These are phyloP conservation scores for Aristolochia contorta DNA, from an alignment of 164 flowering plant species.

Conservation along the genomic window DNA sequence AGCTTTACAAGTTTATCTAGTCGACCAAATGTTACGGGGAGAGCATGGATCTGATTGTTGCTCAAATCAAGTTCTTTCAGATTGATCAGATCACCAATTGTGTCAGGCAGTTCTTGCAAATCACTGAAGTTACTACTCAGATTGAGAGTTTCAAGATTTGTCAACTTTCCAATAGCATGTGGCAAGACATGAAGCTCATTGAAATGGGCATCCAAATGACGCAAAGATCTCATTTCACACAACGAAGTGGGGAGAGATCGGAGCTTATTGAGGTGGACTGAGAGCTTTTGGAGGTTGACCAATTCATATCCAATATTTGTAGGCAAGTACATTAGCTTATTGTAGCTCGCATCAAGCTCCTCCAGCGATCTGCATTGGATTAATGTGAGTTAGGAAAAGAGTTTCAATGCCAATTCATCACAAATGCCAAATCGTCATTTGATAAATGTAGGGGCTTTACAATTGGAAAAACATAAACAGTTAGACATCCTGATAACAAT, in stretches of 20 bases:
- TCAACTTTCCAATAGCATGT: constrained; percentile 51
- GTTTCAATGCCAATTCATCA: background rate
- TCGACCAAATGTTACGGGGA: constrained; percentile 76
- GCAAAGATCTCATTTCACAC: constrained; percentile 75
- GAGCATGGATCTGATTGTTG: constrained; percentile 81
- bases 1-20: constrained; percentile 65
- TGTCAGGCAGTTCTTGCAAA: constrained; percentile 67
- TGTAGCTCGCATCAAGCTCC: constrained; percentile 80
- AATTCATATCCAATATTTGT: constrained; percentile 76
- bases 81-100: constrained; percentile 70
- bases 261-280: constrained; percentile 65
- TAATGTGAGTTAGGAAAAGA: background rate
- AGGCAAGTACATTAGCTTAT: constrained; percentile 63
- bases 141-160: constrained; percentile 63
- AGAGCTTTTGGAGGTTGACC: constrained; percentile 50
- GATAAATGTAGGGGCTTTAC: too few species aligned
- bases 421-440: too few species aligned
- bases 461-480: background rate
- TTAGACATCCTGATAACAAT: background rate
- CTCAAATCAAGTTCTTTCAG: constrained; percentile 82
- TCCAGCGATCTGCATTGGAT: constrained; percentile 55
- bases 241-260: constrained; percentile 76
- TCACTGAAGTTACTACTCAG: constrained; percentile 83
- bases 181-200: constrained; percentile 90
- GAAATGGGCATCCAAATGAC: constrained; percentile 72